These are phyloP conservation scores for Warburgia ugandensis DNA, from an alignment of 164 flowering plant genomes.

Conservation along the genomic window DNA sequence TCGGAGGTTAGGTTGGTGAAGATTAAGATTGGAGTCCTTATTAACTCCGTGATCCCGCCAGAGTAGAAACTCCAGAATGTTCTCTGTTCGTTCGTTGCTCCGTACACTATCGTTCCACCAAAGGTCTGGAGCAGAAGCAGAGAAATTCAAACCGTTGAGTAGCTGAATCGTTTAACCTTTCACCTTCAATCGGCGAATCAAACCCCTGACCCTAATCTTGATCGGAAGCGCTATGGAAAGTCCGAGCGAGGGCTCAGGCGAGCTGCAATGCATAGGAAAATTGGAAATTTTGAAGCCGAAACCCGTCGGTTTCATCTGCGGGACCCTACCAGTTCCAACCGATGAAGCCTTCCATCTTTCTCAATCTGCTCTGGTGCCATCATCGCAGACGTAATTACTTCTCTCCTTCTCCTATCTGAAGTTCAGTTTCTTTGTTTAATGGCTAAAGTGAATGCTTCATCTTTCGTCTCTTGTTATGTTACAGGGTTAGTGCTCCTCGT, in stretches of 20 bases:
- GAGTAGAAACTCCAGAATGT: too few relatives aligned
- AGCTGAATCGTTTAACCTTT: too few relatives aligned
- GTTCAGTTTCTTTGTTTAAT: background rate
- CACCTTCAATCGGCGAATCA: too few relatives aligned
- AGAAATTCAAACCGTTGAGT: too few relatives aligned
- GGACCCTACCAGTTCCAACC: slow-evolving; percentile 80
- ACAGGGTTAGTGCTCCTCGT: slow-evolving; percentile 69
- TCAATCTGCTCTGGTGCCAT: slow-evolving; percentile 54
- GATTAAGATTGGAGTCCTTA: too few relatives aligned
- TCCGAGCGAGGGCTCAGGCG: background rate
- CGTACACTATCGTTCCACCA: too few relatives aligned
- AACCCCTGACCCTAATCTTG: background rate
- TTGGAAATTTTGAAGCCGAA: slow-evolving; percentile 62
- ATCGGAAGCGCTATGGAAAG: slow-evolving; percentile 3
- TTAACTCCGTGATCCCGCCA: too few relatives aligned
- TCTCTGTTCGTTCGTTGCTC: too few relatives aligned
- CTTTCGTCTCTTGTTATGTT: slow-evolving; percentile 1
- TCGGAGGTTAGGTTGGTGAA: too few relatives aligned
- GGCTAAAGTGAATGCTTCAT: background rate
- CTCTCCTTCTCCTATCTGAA: slow-evolving; percentile 2
- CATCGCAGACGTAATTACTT: slow-evolving; percentile 3
- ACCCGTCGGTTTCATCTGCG: slow-evolving; percentile 83
- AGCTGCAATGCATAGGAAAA: slow-evolving; percentile 57
- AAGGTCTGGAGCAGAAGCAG: too few relatives aligned
- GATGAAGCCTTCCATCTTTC: slow-evolving; percentile 51